Base-by-base conservation (phyloP, 2,329 filamentous ascomycete genomes). In the Shiraia sp. region DNA sequence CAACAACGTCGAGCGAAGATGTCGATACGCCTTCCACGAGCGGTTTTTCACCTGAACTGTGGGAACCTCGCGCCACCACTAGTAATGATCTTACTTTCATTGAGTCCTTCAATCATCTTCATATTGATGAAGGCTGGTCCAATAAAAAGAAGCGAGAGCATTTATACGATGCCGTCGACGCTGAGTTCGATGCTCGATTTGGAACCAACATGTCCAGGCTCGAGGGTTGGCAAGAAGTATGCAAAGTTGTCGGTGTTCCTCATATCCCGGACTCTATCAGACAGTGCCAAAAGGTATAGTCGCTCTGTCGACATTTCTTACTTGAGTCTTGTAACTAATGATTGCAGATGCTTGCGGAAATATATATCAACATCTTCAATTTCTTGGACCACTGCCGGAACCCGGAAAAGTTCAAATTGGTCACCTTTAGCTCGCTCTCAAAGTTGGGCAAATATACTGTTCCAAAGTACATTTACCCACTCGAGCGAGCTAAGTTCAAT, bases 251-350 rank as follows among this genome's bases (percentile, higher is more conserved):
- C 19, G 28, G 31, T 13, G 49, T 61, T 6, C 29, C 40, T 0
- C 47, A 42, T 15, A 12, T 43, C 5, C 58, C 56, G 1, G 3
- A 3, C 2, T 51, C 57, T 0, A 57, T 63, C 17, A 55, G 43
- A 1, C 27, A 61, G 33, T 64, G 59, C 46, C 57, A 41, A 33
- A 57, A 59, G 53, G 60, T 59, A 43, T 15, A 36, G 4, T 12
- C n/a, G 17, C 10, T 3, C 10, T 19, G 22, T 14, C 2, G 4
- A 5, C 19, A 5, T 22, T 22, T 22, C 8, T 8, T 22, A 22
- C 25, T 40, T 7, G n/a, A 26, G 22, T 10, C 42, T 4, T 4
- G 12, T 28, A 6, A 24, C 32, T 17, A 33, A 24, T 3, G n/a
- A 17, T 24, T n/a, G 1, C 24, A 56, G 48, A 40, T 36, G 6